A percentile compares a stretch with the other conserved stretches of the same genome.
Evolutionary conservation across 768 basidiomycete genomes (phyloP).

Genomic region (Amanita polypyramis): DNA sequence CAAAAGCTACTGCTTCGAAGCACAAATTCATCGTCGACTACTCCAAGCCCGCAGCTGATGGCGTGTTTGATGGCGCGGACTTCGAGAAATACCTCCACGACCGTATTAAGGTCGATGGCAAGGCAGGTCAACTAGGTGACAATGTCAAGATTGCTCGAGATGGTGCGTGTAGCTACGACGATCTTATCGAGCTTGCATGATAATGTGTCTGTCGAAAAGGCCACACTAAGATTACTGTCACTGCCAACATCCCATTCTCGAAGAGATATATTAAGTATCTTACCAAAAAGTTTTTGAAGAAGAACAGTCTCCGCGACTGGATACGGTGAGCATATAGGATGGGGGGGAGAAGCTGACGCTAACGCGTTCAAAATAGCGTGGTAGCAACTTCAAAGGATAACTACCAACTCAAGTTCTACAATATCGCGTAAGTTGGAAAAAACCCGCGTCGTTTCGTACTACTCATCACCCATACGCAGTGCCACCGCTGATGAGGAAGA

Average conservation of each 20-base stretch:
- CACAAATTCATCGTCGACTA: constrained; percentile 80
- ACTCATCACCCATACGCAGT: constrained; percentile 4
- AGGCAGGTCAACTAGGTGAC: constrained; percentile 87
- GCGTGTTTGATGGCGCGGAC: constrained; percentile 50
- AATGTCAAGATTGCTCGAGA: constrained; percentile 80
- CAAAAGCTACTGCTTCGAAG: constrained; percentile 45
- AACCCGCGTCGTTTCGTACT: background rate
- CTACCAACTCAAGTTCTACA: constrained; percentile 94
- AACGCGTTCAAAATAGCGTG: constrained; percentile 37
- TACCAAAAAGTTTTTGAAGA: constrained; percentile 99
- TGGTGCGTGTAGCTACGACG: constrained; percentile 32
- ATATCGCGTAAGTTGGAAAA: constrained; percentile 58
- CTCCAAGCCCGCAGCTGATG: constrained; percentile 62
- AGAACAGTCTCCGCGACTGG: constrained; percentile 93
- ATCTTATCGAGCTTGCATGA: background rate
- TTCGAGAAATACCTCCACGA: constrained; percentile 87
- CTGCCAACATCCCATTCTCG: constrained; percentile 83
- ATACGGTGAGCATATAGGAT: constrained; percentile 52
- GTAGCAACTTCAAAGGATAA: constrained; percentile 89
- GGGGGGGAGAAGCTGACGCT: constrained; percentile 2
- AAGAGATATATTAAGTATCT: constrained; percentile 98
- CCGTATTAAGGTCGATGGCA: constrained; percentile 88
- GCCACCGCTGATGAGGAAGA: constrained; percentile 21
- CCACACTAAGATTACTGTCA: constrained; percentile 75
- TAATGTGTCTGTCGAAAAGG: constrained; percentile 28